Evolutionary conservation across 352 stramenopile genomes (phyloP).

Genomic region (Phytophthora colocasiae): DNA sequence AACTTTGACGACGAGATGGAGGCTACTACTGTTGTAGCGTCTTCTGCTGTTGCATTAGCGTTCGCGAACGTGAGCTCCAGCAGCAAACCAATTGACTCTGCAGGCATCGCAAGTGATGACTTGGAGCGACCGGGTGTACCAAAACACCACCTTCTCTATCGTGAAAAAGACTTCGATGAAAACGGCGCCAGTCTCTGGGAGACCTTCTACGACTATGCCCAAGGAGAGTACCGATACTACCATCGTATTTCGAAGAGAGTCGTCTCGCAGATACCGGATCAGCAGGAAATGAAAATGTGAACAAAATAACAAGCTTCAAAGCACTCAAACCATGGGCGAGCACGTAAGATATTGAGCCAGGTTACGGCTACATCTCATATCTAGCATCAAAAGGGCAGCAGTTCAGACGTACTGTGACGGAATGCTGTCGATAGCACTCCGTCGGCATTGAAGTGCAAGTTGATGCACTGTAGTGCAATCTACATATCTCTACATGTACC

Average conservation of each 20-base stretch:
- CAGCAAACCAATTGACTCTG: constrained; percentile 5
- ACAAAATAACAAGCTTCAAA: background rate
- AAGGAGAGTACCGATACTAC: constrained; percentile 67
- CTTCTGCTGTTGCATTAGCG: constrained; percentile 27
- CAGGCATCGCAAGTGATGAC: constrained; percentile 10
- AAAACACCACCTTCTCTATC: constrained; percentile 29
- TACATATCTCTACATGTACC: no score
- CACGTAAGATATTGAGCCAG: constrained; percentile 27
- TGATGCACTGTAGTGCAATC: no score
- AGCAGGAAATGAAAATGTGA: constrained; percentile 6
- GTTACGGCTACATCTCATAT: background rate
- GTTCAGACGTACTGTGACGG: no score
- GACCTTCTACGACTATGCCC: constrained; percentile 70
- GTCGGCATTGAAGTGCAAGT: no score
- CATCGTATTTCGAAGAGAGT: constrained; percentile 76
- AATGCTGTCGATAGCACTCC: no score
- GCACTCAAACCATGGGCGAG: constrained; percentile 1
- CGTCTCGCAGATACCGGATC: constrained; percentile 25
- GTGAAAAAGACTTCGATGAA: constrained; percentile 60
- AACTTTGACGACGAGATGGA: constrained; percentile 31
- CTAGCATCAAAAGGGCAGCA: background rate
- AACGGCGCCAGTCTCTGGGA: constrained; percentile 69
- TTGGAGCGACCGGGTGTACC: constrained; percentile 4
- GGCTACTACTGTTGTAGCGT: constrained; percentile 7
- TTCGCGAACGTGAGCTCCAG: constrained; percentile 17